Evolutionary conservation across 2,329 filamentous ascomycete species (phyloP).

Genomic region (Thermothelomyces thermophilus): DNA sequence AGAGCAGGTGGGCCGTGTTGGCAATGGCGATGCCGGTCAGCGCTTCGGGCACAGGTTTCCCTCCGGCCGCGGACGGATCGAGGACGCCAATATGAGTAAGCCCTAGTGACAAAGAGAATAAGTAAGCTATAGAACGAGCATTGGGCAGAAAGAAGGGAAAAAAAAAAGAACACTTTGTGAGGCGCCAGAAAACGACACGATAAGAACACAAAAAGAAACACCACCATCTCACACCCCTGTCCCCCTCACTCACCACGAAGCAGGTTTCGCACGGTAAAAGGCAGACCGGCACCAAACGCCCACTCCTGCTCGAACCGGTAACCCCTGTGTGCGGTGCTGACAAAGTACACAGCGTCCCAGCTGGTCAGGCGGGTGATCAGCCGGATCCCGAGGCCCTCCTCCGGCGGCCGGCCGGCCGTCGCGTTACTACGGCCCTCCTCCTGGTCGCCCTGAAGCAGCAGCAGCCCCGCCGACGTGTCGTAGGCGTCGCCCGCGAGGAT

Average conservation of each 20-base stretch:
- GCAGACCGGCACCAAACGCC: slow-evolving; percentile 60
- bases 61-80: not conserved
- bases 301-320: slow-evolving; percentile 77
- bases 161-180: too few relatives aligned
- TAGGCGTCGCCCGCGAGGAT: slow-evolving; percentile 55
- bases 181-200: too few relatives aligned
- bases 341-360: slow-evolving; percentile 79
- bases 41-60: slow-evolving; percentile 19
- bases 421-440: slow-evolving; percentile 9
- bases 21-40: slow-evolving; percentile 60
- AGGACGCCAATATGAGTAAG: slow-evolving; percentile 1
- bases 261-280: slow-evolving; percentile 36
- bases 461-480: slow-evolving; percentile 65
- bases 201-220: not conserved
- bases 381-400: slow-evolving; percentile 10
- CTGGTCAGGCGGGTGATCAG: slow-evolving; percentile 56
- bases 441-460: slow-evolving; percentile 34
- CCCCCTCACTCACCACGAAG: slow-evolving; percentile 28
- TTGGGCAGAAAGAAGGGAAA: too few relatives aligned
- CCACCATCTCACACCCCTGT: not conserved
- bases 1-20: slow-evolving; percentile 68
- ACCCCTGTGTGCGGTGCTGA: slow-evolving; percentile 54
- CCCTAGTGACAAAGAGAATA: not conserved
- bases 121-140: too few relatives aligned
- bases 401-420: not conserved